Evolutionary conservation across 495 filamentous ascomycete species (phyloP), one percentile per base, ranked within the genome.

Genomic region (Penicillium alfredii): DNA sequence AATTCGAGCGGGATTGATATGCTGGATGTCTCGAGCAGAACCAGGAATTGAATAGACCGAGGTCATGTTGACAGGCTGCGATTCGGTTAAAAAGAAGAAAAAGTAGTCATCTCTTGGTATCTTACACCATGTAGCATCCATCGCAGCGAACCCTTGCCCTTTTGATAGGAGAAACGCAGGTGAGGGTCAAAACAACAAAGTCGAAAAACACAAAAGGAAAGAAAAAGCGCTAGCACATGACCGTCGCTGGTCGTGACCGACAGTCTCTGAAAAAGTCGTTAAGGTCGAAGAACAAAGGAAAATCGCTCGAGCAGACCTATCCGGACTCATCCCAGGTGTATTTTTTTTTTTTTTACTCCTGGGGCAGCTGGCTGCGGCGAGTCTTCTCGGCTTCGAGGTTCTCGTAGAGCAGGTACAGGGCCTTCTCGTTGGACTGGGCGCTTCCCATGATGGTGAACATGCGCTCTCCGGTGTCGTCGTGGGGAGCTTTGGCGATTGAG

Each of bases 401-500:
- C 74, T 98, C 92, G 66, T 98, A 98, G 32, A 98, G 76, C 22
- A 97, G 78, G 60, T 90, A 97, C 6, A 98, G 73, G 10, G 92
- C 92, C 47, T 88, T 88, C 69, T 98, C 92, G 53, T 97, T 97
- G 43, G 84, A 84, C 62, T 76, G 76, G 15, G 82, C 79, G 38
- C 85, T 93, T 41, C 92, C 92, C 76, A 93, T 95, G 58, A 98
- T 96, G 44, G 92, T 97, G 70, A 97, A 98, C 92, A 98, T 97
- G 53, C 92, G 80, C 75, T 98, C 92, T 35, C 92, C 92, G 30
- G 87, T 89, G 38, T 97, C 93, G 48, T 97, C 92, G 51, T 98
- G 92, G 20, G 93, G 88, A 14, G 88, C 86, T 73, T 98, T 98
- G 47, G 92, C 92, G 60, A 98, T 98, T 40, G 88, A 95, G 67